Percentiles rank a stretch among this genome's conserved stretches.
Conservation (phyloP, 2,329 filamentous ascomycete species). For the Aspergillus candidus region DNA sequence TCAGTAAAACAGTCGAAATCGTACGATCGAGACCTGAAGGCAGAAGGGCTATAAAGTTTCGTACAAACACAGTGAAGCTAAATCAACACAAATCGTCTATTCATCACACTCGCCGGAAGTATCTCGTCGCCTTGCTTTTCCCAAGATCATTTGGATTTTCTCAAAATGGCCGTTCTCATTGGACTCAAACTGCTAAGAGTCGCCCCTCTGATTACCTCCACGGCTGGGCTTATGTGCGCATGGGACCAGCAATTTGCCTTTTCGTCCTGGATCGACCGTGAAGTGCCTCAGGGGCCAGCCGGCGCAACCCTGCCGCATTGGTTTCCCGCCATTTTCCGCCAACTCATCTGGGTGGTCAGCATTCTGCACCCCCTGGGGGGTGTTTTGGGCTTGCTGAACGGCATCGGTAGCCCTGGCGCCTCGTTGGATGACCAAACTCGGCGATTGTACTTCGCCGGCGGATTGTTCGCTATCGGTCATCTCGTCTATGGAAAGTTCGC, state of each 20-base stretch:
- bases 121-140: background rate
- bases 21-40: background rate
- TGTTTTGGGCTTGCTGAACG: background rate
- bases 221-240: background rate
- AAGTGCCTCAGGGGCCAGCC: background rate
- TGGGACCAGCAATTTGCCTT: slow-evolving; percentile 1
- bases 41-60: background rate
- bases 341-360: slow-evolving; percentile 1
- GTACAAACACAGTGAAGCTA: background rate
- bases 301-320: background rate
- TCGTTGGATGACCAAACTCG: slow-evolving; percentile 2
- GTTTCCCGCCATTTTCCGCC: background rate
- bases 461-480: slow-evolving; percentile 1
- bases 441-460: background rate
- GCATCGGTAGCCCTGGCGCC: background rate
- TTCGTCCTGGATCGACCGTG: background rate
- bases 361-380: background rate
- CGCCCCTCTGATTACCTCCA: background rate
- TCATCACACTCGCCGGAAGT: background rate
- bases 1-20: background rate
- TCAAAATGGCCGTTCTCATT: background rate
- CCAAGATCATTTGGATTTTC: background rate
- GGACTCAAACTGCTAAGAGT: background rate
- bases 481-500: slow-evolving; percentile 1
- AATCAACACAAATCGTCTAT: background rate